Conservation (phyloP, 768 basidiomycete genomes). For the Tulasnella sp. region DNA sequence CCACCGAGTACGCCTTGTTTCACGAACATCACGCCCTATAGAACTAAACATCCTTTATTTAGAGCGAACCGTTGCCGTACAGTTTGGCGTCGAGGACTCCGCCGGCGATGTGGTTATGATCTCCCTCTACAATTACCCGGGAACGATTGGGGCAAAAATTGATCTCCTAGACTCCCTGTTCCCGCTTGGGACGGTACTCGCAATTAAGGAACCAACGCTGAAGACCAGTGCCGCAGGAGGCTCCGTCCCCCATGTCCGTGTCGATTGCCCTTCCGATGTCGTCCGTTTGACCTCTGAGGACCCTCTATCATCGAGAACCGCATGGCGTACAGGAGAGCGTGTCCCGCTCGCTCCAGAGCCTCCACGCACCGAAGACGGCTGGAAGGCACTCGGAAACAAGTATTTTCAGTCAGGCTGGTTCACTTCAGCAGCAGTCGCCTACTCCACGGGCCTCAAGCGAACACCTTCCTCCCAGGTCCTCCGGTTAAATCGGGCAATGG, state of each 20-base stretch:
- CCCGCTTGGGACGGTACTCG: constrained; percentile 28
- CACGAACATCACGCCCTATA: neutral
- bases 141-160: neutral
- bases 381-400: constrained; percentile 26
- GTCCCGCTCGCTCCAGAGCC: neutral
- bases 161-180: constrained; percentile 29
- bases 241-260: constrained; percentile 20
- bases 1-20: neutral
- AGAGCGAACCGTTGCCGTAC: constrained; percentile 20
- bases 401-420: constrained; percentile 17
- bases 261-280: constrained; percentile 29
- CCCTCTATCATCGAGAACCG: constrained; percentile 1
- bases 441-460: constrained; percentile 31
- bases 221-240: neutral
- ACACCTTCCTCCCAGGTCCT: constrained; percentile 30
- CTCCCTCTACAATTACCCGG: constrained; percentile 24
- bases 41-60: neutral
- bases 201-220: constrained; percentile 31
- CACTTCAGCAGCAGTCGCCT: constrained; percentile 26
- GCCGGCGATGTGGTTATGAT: constrained; percentile 11
- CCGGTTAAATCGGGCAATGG: constrained; percentile 35
- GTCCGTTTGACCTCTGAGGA: constrained; percentile 4
- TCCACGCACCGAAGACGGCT: neutral
- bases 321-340: constrained; percentile 12
- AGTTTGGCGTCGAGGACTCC: constrained; percentile 19